Evolutionary conservation across 75 land plant genomes (phyloP), one percentile per base, ranked within the genome.

Genomic region (Pseudotsuga menziesii): DNA sequence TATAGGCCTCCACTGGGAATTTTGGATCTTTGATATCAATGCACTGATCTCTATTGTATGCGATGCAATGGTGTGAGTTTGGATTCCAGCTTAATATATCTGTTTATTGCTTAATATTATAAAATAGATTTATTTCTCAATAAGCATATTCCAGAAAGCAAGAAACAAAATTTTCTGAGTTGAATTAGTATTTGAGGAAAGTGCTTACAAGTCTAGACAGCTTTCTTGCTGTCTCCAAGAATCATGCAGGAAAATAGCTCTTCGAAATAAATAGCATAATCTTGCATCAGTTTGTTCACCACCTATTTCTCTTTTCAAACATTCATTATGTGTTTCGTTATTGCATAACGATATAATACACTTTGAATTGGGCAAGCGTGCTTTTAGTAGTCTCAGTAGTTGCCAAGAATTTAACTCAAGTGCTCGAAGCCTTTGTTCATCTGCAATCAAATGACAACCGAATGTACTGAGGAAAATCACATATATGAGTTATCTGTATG

Each of bases 361-460:
- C 61, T 75, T 75, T 27, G 88, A 86, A 56, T 74, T 74, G 36
- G 92, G 90, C 57, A 82, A 81, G 72, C 94, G 85, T 57, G 85
- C 89, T 59, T 83, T 82, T 41, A 95, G 67, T 72, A 93, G 77
- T 67, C 88, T 88, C 57, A 93, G 57, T 36, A 95, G 78, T 76
- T 95, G 98, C 96, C 94, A 95, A 2, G 96, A 82, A 84, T 93
- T 95, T 80, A 95, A 77, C 77, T 95, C 88, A 72, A 93, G 62
- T 39, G 92, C 89, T 72, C 96, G 80, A 56, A 95, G 84, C 64
- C 80, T 82, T 80, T 91, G 86, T n/a, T 86, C 87, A 79, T 88
- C 98, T 95, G 91, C 32, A 55, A 57, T 71, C 48, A 72, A 75
- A 77, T 66, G 56, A 61, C 19, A 62, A 63, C 52, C 6, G 15